Base-by-base conservation (phyloP, 2,329 filamentous ascomycete genomes). In the Corinectria fuckeliana region DNA sequence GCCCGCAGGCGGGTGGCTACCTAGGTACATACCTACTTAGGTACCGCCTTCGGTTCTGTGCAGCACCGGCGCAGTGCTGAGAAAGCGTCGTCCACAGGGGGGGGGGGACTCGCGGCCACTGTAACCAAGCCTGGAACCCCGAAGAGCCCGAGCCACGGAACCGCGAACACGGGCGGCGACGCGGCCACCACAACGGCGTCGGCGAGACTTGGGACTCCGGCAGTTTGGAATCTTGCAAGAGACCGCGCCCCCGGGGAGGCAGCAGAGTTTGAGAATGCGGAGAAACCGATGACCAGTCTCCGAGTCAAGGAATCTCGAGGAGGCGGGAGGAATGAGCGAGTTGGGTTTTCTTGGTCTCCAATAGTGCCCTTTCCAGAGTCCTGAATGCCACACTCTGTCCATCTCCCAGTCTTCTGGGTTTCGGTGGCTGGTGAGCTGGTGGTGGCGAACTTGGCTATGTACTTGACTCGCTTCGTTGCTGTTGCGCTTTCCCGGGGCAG, bases 361-460 rank as follows among this genome's bases (percentile, higher is more conserved):
- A 18, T 36, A 21, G 50, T 50, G 44, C 38, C 25, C 18, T 13
- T 23, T 10, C 23, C n/a, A 5, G 32, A 20, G 23, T 10, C 23
- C n/a, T 4, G 32, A 20, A 20, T 60, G 50, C 63, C 67, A 61
- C 59, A 60, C 57, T 42, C 56, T 50, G n/a, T 51, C 60, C 53
- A 21, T 28, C 42, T 45, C n/a, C n/a, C n/a, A n/a, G n/a, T n/a
- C n/a, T n/a, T n/a, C 39, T 45, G 25, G 25, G 4, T 28, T n/a
- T n/a, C 13, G 63, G 67, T 68, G 67, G 67, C 64, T 69, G 62
- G 65, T 61, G 57, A 63, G 60, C 53, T 52, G 52, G 62, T 61
- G 59, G 68, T 70, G 68, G 68, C 68, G 57, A 70, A 60, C 60
- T 62, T 50, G 36, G 30, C 50, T 54, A n/a, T n/a, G n/a, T n/a